A percentile compares a stretch with the other conserved stretches of the same genome.
Conservation (phyloP, 495 filamentous ascomycete genomes). For the Venustampulla echinocandica region DNA sequence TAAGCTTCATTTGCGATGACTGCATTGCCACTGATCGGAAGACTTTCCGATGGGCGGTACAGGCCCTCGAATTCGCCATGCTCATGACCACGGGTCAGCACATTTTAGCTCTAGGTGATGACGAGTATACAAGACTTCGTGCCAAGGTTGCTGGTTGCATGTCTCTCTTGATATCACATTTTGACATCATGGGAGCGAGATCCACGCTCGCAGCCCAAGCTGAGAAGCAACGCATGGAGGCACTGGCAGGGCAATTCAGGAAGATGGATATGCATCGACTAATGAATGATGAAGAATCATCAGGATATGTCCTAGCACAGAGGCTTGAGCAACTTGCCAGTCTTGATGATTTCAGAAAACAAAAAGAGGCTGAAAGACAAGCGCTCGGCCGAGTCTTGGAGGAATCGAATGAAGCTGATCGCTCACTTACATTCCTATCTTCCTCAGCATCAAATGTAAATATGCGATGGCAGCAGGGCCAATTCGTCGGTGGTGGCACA, state of each 20-base stretch:
- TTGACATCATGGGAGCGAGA: slow-evolving; percentile 96
- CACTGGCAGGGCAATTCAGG: slow-evolving; percentile 61
- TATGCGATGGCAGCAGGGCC: slow-evolving; percentile 94
- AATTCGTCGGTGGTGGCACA: slow-evolving; percentile 92
- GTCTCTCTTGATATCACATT: slow-evolving; percentile 94
- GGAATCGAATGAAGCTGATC: slow-evolving; percentile 88
- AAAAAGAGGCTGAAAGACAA: slow-evolving; percentile 79
- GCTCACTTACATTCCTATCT: slow-evolving; percentile 85
- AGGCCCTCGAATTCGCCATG: slow-evolving; percentile 94
- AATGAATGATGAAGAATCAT: slow-evolving; percentile 78
- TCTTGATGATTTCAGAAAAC: slow-evolving; percentile 69
- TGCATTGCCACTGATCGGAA: slow-evolving; percentile 90
- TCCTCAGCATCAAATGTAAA: slow-evolving; percentile 91
- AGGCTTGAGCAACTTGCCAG: slow-evolving; percentile 59
- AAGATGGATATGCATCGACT: slow-evolving; percentile 67
- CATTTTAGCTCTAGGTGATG: slow-evolving; percentile 76
- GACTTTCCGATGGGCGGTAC: slow-evolving; percentile 94
- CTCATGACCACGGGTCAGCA: slow-evolving; percentile 88
- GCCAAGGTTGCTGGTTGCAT: slow-evolving; percentile 94
- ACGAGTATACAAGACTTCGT: slow-evolving; percentile 72
- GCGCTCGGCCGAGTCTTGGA: slow-evolving; percentile 85
- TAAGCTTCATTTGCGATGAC: slow-evolving; percentile 95
- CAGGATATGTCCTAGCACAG: slow-evolving; percentile 59
- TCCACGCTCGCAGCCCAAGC: slow-evolving; percentile 87
- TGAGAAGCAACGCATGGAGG: slow-evolving; percentile 75